These are phyloP conservation scores for Eugenia klotzschiana DNA, from an alignment of 441 rosid species.

Conservation along the genomic window DNA sequence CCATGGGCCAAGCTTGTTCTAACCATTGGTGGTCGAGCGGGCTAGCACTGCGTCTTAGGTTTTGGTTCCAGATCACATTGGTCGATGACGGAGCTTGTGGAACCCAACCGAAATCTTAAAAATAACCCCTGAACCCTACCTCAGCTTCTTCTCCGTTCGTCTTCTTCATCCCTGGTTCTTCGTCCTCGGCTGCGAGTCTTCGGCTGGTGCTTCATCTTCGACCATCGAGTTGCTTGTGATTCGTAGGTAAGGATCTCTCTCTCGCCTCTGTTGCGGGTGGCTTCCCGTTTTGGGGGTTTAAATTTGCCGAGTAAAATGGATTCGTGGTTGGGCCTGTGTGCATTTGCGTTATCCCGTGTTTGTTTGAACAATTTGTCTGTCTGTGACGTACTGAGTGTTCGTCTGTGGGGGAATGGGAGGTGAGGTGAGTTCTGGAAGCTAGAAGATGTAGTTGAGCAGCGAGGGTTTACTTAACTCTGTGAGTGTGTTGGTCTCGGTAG, in stretches of 20 bases:
- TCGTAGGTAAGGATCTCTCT: neutral
- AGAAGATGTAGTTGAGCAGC: neutral
- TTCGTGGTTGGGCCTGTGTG: neutral
- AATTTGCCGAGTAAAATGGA: neutral
- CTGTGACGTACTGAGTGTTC: neutral
- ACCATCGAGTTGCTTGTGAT: neutral
- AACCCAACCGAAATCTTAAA: too few relatives aligned
- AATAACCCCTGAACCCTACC: neutral
- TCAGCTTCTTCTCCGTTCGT: neutral
- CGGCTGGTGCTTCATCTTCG: neutral
- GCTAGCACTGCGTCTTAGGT: neutral
- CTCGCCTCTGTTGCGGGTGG: neutral
- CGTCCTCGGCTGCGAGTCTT: neutral
- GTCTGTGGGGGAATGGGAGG: neutral
- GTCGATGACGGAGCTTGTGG: neutral
- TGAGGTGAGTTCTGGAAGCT: neutral
- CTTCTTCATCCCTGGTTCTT: neutral
- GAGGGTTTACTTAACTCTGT: neutral
- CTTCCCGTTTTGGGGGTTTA: neutral
- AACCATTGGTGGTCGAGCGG: neutral
- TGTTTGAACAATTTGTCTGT: neutral
- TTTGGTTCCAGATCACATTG: neutral
- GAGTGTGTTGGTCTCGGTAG: neutral
- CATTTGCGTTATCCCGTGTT: neutral
- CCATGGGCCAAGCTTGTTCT: neutral